Conservation (phyloP, 768 basidiomycete species). For the Termitomyces sp. region DNA sequence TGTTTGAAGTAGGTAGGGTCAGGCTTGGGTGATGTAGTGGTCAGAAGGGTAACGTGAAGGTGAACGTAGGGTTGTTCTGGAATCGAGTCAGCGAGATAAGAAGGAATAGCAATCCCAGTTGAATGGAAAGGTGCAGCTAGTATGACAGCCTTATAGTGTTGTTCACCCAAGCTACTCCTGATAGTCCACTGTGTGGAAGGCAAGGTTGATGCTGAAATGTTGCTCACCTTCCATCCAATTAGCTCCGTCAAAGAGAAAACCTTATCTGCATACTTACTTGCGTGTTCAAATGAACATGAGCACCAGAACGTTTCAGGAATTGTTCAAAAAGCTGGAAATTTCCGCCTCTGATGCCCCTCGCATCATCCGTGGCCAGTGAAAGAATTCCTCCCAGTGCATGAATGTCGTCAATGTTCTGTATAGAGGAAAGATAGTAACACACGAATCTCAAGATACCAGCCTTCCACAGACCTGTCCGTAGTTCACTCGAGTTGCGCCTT, state of each 20-base stretch:
- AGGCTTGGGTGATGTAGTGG: slow-evolving; percentile 62
- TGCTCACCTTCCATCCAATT: slow-evolving; percentile 36
- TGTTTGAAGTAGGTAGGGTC: slow-evolving; percentile 69
- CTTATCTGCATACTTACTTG: slow-evolving; percentile 34
- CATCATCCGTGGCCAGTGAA: slow-evolving; percentile 68
- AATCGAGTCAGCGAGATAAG: slow-evolving; percentile 43
- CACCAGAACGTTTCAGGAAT: slow-evolving; percentile 66
- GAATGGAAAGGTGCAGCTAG: slow-evolving; percentile 84
- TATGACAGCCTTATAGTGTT: slow-evolving; percentile 68
- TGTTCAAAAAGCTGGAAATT: slow-evolving; percentile 83
- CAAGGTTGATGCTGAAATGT: slow-evolving; percentile 39
- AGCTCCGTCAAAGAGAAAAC: not conserved
- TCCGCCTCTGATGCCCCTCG: slow-evolving; percentile 64
- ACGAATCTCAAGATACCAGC: not conserved
- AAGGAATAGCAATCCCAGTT: slow-evolving; percentile 49
- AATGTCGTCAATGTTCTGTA: slow-evolving; percentile 59
- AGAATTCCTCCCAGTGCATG: slow-evolving; percentile 72
- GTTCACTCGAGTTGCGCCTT: slow-evolving; percentile 78
- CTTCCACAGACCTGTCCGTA: slow-evolving; percentile 59
- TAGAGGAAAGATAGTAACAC: not conserved
- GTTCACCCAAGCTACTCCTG: slow-evolving; percentile 37
- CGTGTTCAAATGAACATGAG: slow-evolving; percentile 67
- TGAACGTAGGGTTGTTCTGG: slow-evolving; percentile 72
- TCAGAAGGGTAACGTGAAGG: slow-evolving; percentile 84
- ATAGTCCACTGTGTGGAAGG: slow-evolving; percentile 48